phyloP scores from a whole-genome alignment of 768 basidiomycete species.

The Neoboletus magnificus region DNA sequence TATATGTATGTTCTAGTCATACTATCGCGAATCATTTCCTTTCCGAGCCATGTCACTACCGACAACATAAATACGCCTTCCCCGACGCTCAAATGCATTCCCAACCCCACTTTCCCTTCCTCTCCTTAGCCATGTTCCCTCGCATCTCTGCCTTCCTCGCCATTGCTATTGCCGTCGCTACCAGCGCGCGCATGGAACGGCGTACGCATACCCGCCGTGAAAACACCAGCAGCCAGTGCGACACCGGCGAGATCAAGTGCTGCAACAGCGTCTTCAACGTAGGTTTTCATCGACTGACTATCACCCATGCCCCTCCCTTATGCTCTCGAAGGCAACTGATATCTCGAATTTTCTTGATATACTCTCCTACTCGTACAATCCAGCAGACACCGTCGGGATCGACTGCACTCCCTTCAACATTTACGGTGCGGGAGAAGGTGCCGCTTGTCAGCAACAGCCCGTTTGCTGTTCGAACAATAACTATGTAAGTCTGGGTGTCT shows the following conservation, averaged over 20 bases:
- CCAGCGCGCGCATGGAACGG: constrained; percentile 25
- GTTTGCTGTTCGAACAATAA: constrained; percentile 22
- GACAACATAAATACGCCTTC: constrained; percentile 24
- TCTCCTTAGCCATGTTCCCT: constrained; percentile 19
- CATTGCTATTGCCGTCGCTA: constrained; percentile 13
- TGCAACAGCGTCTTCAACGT: constrained; percentile 22
- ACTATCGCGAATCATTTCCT: constrained; percentile 9
- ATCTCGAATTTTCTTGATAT: constrained; percentile 1
- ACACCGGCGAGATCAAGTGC: constrained; percentile 19
- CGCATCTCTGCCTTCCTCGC: constrained; percentile 18
- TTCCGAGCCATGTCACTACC: constrained; percentile 4
- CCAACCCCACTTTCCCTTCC: not conserved
- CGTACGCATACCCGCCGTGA: constrained; percentile 10
- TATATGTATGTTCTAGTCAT: not conserved
- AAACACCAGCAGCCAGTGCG: constrained; percentile 5
- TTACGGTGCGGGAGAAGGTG: constrained; percentile 16
- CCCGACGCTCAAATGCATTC: not conserved
- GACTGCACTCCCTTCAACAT: constrained; percentile 22
- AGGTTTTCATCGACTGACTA: constrained; percentile 1
- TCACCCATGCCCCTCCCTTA: not conserved
- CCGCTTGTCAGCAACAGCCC: constrained; percentile 24
- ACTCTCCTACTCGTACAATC: constrained; percentile 11
- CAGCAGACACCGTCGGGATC: constrained; percentile 23
- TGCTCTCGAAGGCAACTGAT: constrained; percentile 9
- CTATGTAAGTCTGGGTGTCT: constrained; percentile 15